Base-by-base conservation (phyloP, 2,329 filamentous ascomycete genomes). In the Trichoderma sp. region DNA sequence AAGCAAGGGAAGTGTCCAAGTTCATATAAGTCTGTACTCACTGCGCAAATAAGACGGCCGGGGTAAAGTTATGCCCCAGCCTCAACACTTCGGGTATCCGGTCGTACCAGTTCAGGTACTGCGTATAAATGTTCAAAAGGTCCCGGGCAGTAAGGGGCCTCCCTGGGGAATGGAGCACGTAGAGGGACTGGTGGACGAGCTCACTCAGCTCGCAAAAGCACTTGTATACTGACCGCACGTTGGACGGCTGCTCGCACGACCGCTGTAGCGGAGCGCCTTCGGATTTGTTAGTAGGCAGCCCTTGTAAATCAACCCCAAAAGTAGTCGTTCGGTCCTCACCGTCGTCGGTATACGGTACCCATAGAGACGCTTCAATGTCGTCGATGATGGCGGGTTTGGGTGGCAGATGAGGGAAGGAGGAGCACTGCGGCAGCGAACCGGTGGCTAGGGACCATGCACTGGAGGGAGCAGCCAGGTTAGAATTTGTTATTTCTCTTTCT, bases 31-130 rank as follows among this genome's bases (percentile, higher is more conserved):
- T 27, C 19, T 43, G 14, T 35, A 74, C 91, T 83, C 82, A 93
- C 91, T 93, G 91, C 47, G 91, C 86, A 71, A 92, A 90, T 24
- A 94, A 80, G 43, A 93, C 90, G 57, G 92, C 89, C 13, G 91
- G 91, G 3, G 91, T 90, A 64, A 91, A 91, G 72, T 90, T 91
- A 70, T 91, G 86, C 2, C 88, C 88, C 3, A 93, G 78, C 27
- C 86, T 83, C 61, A 93, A 81, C 2, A 87, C 85, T 70, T 87
- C 84, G 0, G 91, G 91, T 70, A 94, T 86, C 31, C 81, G 83
- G 69, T 88, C 87, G 76, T 92, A 92, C 91, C 91, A 94, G 64
- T 88, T 85, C 19, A 92, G 83, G 73, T 92, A 93, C 72, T 89
- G 86, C 0, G 86, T 88, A 72, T 93, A 92, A 31, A 88, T 87